Evolutionary conservation across 768 basidiomycete genomes (phyloP).

Genomic region (Trametes coccinea): DNA sequence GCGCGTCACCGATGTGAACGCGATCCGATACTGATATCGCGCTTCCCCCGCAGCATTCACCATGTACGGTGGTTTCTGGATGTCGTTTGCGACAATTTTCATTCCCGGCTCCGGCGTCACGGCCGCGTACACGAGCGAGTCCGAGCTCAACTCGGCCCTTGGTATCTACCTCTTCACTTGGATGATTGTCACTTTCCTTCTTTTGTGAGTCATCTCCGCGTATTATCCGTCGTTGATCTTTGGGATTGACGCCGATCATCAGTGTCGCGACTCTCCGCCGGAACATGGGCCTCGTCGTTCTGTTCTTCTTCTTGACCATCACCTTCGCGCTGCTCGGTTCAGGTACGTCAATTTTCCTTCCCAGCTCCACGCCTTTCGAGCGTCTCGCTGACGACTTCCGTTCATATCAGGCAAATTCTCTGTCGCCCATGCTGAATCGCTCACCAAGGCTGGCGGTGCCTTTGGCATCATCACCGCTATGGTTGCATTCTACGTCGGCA

Average conservation of each 20-base stretch:
- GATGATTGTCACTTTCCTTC: constrained; percentile 69
- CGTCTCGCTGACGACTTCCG: constrained; percentile 1
- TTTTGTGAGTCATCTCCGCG: constrained; percentile 49
- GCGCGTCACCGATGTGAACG: not conserved
- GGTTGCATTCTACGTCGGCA: constrained; percentile 48
- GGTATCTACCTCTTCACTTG: constrained; percentile 77
- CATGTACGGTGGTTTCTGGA: constrained; percentile 87
- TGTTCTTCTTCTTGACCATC: constrained; percentile 54
- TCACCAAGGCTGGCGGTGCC: constrained; percentile 44
- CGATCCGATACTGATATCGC: not conserved
- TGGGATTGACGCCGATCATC: not conserved
- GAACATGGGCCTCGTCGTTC: constrained; percentile 47
- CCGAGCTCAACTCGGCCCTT: constrained; percentile 55
- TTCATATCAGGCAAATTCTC: constrained; percentile 23
- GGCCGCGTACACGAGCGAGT: constrained; percentile 46
- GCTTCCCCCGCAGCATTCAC: constrained; percentile 57
- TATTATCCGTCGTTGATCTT: not conserved
- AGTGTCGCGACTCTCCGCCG: constrained; percentile 53
- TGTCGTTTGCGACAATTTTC: constrained; percentile 75
- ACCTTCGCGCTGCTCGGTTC: constrained; percentile 52
- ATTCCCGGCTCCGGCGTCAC: constrained; percentile 68
- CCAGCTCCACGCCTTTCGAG: not conserved
- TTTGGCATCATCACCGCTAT: constrained; percentile 47
- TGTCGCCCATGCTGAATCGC: constrained; percentile 17
- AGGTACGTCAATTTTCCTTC: constrained; percentile 33